Conservation (phyloP, 2,329 filamentous ascomycete genomes). For the Penicillium italicum region DNA sequence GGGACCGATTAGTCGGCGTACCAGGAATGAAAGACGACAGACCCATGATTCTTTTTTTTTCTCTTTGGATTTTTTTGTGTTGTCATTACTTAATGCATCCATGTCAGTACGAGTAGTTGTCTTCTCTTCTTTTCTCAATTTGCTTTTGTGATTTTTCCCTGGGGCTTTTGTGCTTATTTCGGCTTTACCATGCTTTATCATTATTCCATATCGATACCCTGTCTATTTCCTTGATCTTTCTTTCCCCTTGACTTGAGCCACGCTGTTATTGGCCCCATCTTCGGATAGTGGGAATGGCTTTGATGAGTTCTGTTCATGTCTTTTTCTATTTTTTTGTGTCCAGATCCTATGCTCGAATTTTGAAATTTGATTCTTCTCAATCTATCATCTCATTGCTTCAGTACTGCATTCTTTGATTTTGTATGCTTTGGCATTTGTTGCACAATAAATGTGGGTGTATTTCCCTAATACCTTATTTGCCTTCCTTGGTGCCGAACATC, state of each 20-base stretch:
- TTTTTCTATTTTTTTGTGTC: neutral
- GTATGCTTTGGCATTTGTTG: neutral
- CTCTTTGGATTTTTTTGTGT: slow-evolving; percentile 18
- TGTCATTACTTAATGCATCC: slow-evolving; percentile 12
- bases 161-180: slow-evolving; percentile 9
- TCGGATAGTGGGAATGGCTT: neutral
- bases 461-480: slow-evolving; percentile 2
- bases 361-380: neutral
- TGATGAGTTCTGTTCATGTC: neutral
- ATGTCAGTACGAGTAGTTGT: slow-evolving; percentile 7
- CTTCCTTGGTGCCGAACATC: neutral
- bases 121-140: slow-evolving; percentile 9
- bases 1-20: slow-evolving; percentile 17
- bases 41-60: neutral
- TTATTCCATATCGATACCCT: slow-evolving; percentile 36
- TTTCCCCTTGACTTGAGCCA: slow-evolving; percentile 6
- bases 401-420: neutral
- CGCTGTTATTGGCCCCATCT: neutral
- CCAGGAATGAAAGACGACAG: slow-evolving; percentile 14
- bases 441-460: neutral
- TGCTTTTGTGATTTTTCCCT: slow-evolving; percentile 11
- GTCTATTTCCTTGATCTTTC: slow-evolving; percentile 20
- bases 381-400: no score
- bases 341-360: neutral
- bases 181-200: slow-evolving; percentile 14